Conservation (phyloP, 495 filamentous ascomycete species). For the Podospora appendiculata region DNA sequence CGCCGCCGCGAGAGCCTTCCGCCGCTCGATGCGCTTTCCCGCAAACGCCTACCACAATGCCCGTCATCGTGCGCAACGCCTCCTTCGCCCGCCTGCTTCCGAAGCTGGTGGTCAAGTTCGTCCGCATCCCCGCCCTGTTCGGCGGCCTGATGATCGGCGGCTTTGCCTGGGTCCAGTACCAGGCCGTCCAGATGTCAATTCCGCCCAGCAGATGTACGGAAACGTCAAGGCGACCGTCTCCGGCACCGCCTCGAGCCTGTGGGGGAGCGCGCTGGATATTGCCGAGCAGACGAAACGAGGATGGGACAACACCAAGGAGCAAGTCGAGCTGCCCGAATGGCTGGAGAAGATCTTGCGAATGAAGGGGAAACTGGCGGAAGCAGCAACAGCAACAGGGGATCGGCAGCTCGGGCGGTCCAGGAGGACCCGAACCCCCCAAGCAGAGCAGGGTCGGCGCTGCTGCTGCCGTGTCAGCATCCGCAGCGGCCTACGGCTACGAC, state of each 20-base stretch:
- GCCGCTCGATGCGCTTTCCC: constrained; percentile 63
- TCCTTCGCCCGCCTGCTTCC: constrained; percentile 86
- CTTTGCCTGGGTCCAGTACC: constrained; percentile 89
- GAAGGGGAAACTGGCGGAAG: constrained; percentile 41
- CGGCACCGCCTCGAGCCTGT: constrained; percentile 54
- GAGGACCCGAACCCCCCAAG: constrained; percentile 44
- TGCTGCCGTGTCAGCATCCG: constrained; percentile 52
- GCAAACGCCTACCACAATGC: constrained; percentile 80
- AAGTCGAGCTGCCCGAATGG: constrained; percentile 78
- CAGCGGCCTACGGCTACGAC: constrained; percentile 71
- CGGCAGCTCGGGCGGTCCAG: constrained; percentile 31
- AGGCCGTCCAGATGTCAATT: constrained; percentile 91
- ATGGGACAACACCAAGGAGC: constrained; percentile 76
- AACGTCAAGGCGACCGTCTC: constrained; percentile 61
- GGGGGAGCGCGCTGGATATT: constrained; percentile 62
- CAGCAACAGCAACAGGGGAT: constrained; percentile 4
- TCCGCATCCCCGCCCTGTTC: constrained; percentile 80
- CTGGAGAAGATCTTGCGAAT: constrained; percentile 63
- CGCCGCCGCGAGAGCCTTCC: constrained; percentile 47
- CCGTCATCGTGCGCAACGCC: constrained; percentile 71
- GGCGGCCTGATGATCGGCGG: constrained; percentile 82
- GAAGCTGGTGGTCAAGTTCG: constrained; percentile 79
- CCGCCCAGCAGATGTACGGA: constrained; percentile 72
- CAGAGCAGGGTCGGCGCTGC: constrained; percentile 54
- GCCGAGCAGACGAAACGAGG: constrained; percentile 71